Percentiles rank a stretch among this genome's conserved stretches.
These are phyloP conservation scores for Aspergillus sp. DNA, from an alignment of 2,329 filamentous ascomycete genomes.

Conservation along the genomic window DNA sequence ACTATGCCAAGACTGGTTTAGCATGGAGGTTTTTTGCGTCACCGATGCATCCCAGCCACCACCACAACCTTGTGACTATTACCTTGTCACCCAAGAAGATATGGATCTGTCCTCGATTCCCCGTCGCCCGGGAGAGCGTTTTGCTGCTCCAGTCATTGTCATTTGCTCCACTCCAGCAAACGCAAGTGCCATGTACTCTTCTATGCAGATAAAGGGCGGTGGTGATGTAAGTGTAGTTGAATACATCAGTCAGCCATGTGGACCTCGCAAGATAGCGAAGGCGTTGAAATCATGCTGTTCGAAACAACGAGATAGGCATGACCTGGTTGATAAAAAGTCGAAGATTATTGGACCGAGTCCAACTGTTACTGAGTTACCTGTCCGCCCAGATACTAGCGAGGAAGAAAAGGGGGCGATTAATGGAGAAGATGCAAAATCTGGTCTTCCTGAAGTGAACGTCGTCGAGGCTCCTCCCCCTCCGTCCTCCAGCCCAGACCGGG, in stretches of 20 bases:
- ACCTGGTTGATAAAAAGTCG: background rate
- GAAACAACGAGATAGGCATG: conserved; percentile 4
- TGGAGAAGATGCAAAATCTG: no score
- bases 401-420: no score
- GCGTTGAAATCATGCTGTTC: conserved; percentile 19
- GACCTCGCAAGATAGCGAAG: conserved; percentile 26
- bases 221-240: conserved; percentile 16
- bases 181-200: conserved; percentile 13
- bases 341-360: no score
- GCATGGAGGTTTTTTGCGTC: conserved; percentile 6
- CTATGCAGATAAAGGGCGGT: conserved; percentile 1
- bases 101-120: conserved; percentile 1
- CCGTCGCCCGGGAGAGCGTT: background rate
- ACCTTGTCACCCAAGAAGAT: conserved; percentile 16
- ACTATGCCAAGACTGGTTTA: conserved; percentile 16
- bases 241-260: conserved; percentile 29
- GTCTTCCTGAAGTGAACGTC: background rate
- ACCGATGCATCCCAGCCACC: conserved; percentile 1
- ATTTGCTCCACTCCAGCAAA: conserved; percentile 18
- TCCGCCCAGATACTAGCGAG: no score
- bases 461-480: background rate
- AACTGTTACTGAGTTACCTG: no score
- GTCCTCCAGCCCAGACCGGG: background rate
- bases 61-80: conserved; percentile 10
- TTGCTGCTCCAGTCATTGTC: conserved; percentile 19